Evolutionary conservation across 2,329 filamentous ascomycete species (phyloP), one percentile per base, ranked within the genome.

Genomic region (Elsinoe ampelina): DNA sequence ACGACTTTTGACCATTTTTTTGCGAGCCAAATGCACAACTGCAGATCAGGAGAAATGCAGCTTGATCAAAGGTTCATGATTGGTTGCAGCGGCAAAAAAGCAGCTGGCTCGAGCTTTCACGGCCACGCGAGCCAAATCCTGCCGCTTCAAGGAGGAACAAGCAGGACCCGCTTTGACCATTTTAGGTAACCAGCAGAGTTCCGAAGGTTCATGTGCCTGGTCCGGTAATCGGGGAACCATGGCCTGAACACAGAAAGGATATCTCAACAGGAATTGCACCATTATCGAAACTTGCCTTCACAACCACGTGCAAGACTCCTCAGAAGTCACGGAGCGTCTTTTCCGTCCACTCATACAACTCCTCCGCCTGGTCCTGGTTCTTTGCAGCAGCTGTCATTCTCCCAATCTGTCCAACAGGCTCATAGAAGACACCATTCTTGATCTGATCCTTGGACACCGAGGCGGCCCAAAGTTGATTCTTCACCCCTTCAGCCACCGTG

Each of bases 371-470:
- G 10, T 51, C 15, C 30, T 51, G 17, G n/a, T 47, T 30, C 47
- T 19, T 26, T 10, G 17, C 26, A 10, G 26, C 26, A 7, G 30
- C 17, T 11, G 26, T 51, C 22, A 19, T 38, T n/a, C 62, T 59
- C 45, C 62, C 63, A 34, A 59, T 57, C n/a, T 60, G 64, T 4
- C 66, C 71, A 38, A 72, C 65, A 7, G 72, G 71, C 42, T 71
- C 65, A 51, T 72, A 74, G 54, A 72, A 73, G 41, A 61, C 62
- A 1, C 70, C 72, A 58, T 59, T 65, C 48, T 35, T 36, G 19
- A 65, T 50, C 35, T 60, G 51, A n/a, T 30, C 30, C 38, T 59
- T 63, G 5, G 56, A 34, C 10, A 60, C 62, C 8, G 62, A 62
- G 4, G 63, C 61, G 8, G 63, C 64, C 65, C 66, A 68, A 5